Evolutionary conservation across 768 basidiomycete genomes (phyloP).

Genomic region (Pleurotus djamor): DNA sequence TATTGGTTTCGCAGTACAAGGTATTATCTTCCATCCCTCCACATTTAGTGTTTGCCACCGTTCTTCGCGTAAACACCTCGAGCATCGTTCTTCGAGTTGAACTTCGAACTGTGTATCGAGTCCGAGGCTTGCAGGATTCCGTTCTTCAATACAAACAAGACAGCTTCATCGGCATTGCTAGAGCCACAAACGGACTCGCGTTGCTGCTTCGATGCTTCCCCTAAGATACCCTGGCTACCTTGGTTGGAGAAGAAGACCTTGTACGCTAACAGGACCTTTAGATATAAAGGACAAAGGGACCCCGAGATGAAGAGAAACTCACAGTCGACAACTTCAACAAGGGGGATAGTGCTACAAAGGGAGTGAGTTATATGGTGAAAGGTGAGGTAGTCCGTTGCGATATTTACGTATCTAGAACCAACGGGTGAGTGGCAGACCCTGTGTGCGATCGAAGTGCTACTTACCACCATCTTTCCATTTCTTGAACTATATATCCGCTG

Average conservation of each 20-base stretch:
- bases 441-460: slow-evolving; percentile 17
- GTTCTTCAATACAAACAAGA: slow-evolving; percentile 55
- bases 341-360: slow-evolving; percentile 55
- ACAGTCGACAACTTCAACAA: slow-evolving; percentile 85
- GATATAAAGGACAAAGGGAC: not conserved
- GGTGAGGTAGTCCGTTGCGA: not conserved
- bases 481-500: slow-evolving; percentile 46
- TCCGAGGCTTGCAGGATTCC: slow-evolving; percentile 61
- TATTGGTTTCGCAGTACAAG: too few species aligned
- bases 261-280: slow-evolving; percentile 48
- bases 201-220: slow-evolving; percentile 78
- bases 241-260: slow-evolving; percentile 67
- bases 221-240: slow-evolving; percentile 76
- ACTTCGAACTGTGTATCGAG: slow-evolving; percentile 23
- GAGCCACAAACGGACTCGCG: slow-evolving; percentile 73
- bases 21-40: too few species aligned
- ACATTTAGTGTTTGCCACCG: slow-evolving; percentile 24
- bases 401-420: slow-evolving; percentile 63
- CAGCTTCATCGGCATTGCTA: slow-evolving; percentile 61
- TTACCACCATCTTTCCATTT: slow-evolving; percentile 82
- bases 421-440: slow-evolving; percentile 10
- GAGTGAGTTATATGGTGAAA: slow-evolving; percentile 12
- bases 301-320: slow-evolving; percentile 20
- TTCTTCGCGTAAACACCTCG: slow-evolving; percentile 34
- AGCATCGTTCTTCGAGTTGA: slow-evolving; percentile 17